Base-by-base conservation (phyloP, 2,329 filamentous ascomycete species). In the Bertia moriformis region DNA sequence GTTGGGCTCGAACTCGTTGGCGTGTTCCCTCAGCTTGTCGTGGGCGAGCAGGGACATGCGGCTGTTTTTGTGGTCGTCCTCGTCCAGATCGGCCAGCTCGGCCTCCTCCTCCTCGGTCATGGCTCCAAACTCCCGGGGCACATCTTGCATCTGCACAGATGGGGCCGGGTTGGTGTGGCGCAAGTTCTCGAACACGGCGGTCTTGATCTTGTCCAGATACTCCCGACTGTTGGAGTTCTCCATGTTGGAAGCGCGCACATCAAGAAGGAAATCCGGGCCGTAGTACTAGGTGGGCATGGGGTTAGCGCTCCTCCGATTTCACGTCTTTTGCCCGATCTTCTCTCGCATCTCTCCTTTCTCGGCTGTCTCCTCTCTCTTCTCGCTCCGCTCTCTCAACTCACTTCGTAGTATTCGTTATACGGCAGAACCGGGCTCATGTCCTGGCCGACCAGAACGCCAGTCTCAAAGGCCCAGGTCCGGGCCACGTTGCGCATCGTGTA, bases 401-500 rank as follows among this genome's bases (percentile, higher is more conserved):
- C 75, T 54, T 79, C 74, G 55, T 96, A 96, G 59, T 96, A 96
- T 63, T 96, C 89, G 46, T 94, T 96, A 58, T 87, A 96, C 1
- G 89, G 89, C 32, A 96, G 68, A n/a, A 83, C 78, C 4, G 81
- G 71, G 10, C 76, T 71, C 71, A 96, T 85, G 19, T 84, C 71
- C 43, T 88, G 75, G 19, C 84, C 84, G 15, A 95, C 84, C 5
- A 96, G 70, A 42, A 87, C 72, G 46, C 89, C 89, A 1, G 91
- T 98, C 61, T 98, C 91, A 56, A 89, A 93, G 4, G 88, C 88
- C 91, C 91, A 98, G 4, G 89, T 91, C 38, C 91, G 83, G 14
- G 91, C 89, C 10, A 98, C 91, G 48, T 98, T 98, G 45, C 91
- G 80, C 59, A 93, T 93, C 1, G 91, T 98, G 61, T 98, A 98